Base-by-base conservation (phyloP, 441 rosid genomes). In the Populus hybrid region DNA sequence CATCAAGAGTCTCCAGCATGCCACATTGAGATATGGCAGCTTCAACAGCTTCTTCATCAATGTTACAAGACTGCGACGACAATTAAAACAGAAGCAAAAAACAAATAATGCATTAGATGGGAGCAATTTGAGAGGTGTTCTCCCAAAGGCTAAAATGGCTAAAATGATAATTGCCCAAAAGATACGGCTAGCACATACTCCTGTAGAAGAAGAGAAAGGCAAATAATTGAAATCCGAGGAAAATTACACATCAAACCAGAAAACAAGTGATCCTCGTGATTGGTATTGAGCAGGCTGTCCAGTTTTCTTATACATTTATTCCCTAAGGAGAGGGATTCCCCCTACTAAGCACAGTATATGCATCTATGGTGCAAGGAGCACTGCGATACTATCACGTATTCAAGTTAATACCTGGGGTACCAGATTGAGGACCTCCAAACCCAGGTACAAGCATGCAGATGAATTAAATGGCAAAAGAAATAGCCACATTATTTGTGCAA, bases 1-100 rank as follows among this genome's bases (percentile, higher is more conserved):
- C 93, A 87, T 97, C 98, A 64, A 97, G 86, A 73, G 97, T 93
- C 91, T 94, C 97, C 83, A 94, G 91, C 84, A 88, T 89, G 78
- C 81, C 79, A 83, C 99, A 97, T 63, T 83, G 90, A 7, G 94
- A 89, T 80, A 94, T 88, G 26, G 99, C 98, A 73, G 83, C 84
- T 84, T 89, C 97, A 72, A 94, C 89, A 16, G 85, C 91, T 79
- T 89, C 90, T 86, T 90, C 98, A 35, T 89, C 89, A 73, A 93
- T 89, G 86, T 85, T 92, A 82, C 97, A 92, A 10, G 94, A 89
- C 99, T 95, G 78, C 66, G 75, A 79, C 64, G 75, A 79, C 54
- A 78, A 18, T 28, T 67, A 69, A 42, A 72, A 77, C 65, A 64
- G 32, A 28, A 73, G 12, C 24, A 10, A 50, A 61, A 84, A 77